Evolutionary conservation across 345 rosid genomes (phyloP).

Genomic region (Salix udensis): DNA sequence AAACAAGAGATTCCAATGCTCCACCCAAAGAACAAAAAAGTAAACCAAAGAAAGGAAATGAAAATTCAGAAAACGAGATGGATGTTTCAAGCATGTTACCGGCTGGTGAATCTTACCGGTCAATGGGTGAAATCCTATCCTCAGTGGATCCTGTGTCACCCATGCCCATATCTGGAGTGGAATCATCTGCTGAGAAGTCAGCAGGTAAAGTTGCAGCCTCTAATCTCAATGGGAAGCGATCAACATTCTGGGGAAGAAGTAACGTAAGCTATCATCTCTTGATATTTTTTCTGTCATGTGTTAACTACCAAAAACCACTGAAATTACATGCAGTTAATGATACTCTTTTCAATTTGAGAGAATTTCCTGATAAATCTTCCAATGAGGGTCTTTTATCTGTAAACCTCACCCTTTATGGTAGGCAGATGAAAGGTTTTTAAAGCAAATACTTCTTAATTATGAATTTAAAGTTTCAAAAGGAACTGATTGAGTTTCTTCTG

Average conservation of each 20-base stretch:
- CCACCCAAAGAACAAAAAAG: slow-evolving; percentile 49
- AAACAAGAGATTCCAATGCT: slow-evolving; percentile 41
- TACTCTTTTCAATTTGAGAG: background rate
- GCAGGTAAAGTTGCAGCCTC: slow-evolving; percentile 58
- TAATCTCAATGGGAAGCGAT: slow-evolving; percentile 51
- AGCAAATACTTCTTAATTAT: background rate
- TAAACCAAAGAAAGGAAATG: slow-evolving; percentile 51
- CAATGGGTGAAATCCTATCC: slow-evolving; percentile 71
- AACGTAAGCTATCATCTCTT: slow-evolving; percentile 50
- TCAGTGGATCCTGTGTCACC: slow-evolving; percentile 55
- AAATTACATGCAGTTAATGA: slow-evolving; percentile 1
- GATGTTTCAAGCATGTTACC: slow-evolving; percentile 46
- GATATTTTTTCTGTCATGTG: background rate
- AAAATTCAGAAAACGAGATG: slow-evolving; percentile 38
- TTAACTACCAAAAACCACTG: background rate
- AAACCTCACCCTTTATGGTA: background rate
- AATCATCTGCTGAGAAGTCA: slow-evolving; percentile 59
- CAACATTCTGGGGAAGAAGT: slow-evolving; percentile 93
- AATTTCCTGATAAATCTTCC: background rate
- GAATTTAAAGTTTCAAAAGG: background rate
- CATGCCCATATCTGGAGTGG: slow-evolving; percentile 49
- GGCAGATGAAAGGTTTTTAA: background rate
- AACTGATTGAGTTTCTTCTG: background rate
- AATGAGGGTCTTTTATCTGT: background rate
- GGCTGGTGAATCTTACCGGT: slow-evolving; percentile 61